Conservation (phyloP, 352 stramenopile genomes). For the Hyphochytrium catenoides region DNA sequence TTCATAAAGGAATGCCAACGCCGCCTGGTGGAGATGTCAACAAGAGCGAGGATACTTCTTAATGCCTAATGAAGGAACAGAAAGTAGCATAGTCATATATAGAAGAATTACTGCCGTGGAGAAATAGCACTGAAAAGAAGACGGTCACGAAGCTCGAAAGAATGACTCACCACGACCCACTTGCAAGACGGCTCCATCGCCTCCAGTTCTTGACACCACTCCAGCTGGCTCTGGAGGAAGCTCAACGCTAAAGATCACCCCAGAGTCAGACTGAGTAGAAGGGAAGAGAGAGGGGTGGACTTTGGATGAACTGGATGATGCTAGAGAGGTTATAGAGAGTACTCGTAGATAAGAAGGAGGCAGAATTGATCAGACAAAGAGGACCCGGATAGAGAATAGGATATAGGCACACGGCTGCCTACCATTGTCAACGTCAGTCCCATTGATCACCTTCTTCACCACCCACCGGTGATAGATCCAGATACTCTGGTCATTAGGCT, state of each 20-base stretch:
- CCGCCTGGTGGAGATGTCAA: too few relatives aligned
- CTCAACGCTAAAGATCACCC: slow-evolving; percentile 6
- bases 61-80: too few relatives aligned
- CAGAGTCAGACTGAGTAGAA: slow-evolving; percentile 2
- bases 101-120: too few relatives aligned
- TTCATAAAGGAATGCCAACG: too few relatives aligned
- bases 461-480: slow-evolving; percentile 97
- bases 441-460: slow-evolving; percentile 37
- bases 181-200: slow-evolving; percentile 46
- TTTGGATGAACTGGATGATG: slow-evolving; percentile 8
- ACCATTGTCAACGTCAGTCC: slow-evolving; percentile 4
- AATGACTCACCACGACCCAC: slow-evolving; percentile 27
- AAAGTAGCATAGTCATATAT: too few relatives aligned
- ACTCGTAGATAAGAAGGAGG: slow-evolving; percentile 19
- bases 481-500: slow-evolving; percentile 91
- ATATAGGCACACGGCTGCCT: slow-evolving; percentile 10
- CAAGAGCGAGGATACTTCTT: too few relatives aligned
- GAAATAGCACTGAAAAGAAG: too few relatives aligned
- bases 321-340: slow-evolving; percentile 11
- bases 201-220: slow-evolving; percentile 50
- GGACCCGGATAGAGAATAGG: slow-evolving; percentile 2
- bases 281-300: background rate
- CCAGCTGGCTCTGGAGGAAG: slow-evolving; percentile 35
- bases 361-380: slow-evolving; percentile 17
- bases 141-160: slow-evolving; percentile 19